phyloP scores from a whole-genome alignment of 805 yeast genomes.

The Kodamaea kaohsiungensis region DNA sequence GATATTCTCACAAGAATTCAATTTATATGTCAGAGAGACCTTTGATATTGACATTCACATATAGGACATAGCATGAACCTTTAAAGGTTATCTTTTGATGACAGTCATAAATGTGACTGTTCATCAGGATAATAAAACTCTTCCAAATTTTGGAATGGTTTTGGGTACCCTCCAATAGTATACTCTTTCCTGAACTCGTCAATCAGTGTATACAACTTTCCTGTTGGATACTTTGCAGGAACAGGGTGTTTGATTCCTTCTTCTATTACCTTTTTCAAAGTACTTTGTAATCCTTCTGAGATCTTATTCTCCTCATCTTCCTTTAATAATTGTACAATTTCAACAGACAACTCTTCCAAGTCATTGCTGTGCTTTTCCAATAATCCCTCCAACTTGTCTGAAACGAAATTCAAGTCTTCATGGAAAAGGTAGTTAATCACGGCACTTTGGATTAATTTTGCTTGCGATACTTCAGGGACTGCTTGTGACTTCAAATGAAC shows the following conservation, averaged over 20 bases:
- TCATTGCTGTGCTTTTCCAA: slow-evolving; percentile 14
- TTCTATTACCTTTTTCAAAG: slow-evolving; percentile 17
- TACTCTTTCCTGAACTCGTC: slow-evolving; percentile 58
- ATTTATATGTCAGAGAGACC: no score
- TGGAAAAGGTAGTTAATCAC: slow-evolving; percentile 27
- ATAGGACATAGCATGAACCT: no score
- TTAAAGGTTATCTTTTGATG: background rate
- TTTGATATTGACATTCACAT: no score
- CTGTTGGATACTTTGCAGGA: slow-evolving; percentile 50
- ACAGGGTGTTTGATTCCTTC: slow-evolving; percentile 24
- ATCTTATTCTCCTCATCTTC: slow-evolving; percentile 12
- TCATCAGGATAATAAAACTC: slow-evolving; percentile 26
- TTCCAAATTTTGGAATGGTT: slow-evolving; percentile 41
- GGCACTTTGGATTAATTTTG: slow-evolving; percentile 26
- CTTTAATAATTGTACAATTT: slow-evolving; percentile 24
- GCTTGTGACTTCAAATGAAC: slow-evolving; percentile 56
- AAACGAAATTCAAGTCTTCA: slow-evolving; percentile 21
- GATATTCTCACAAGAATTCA: no score
- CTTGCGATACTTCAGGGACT: slow-evolving; percentile 18
- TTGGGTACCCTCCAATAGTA: slow-evolving; percentile 61
- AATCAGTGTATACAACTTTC: slow-evolving; percentile 43
- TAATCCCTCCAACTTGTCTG: slow-evolving; percentile 25
- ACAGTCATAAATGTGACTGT: slow-evolving; percentile 13
- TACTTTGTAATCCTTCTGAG: slow-evolving; percentile 4
- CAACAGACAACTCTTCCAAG: slow-evolving; percentile 14